Evolutionary conservation across 106 monocot genomes (phyloP).

Genomic region (Xerophyta viscosa): DNA sequence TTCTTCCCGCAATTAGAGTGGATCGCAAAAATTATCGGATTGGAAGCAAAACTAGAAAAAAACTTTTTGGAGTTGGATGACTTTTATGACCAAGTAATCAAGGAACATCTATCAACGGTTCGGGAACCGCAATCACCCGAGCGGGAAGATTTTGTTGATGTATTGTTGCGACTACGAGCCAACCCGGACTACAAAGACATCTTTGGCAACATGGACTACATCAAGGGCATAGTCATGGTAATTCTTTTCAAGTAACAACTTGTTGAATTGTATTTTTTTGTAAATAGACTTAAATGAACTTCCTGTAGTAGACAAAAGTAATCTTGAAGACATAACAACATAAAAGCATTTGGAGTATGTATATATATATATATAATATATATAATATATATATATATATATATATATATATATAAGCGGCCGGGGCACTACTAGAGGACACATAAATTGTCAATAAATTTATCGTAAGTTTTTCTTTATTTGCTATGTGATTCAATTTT

Average conservation of each 20-base stretch:
- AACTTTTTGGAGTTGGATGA: constrained; percentile 10
- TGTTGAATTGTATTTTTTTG: too few species aligned
- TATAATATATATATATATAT: too few species aligned
- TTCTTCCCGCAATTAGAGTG: constrained; percentile 23
- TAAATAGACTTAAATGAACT: too few species aligned
- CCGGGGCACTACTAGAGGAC: too few species aligned
- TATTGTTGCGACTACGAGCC: neutral
- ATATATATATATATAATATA: too few species aligned
- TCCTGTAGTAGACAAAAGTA: too few species aligned
- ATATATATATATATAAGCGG: too few species aligned
- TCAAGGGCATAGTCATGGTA: neutral
- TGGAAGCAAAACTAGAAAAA: constrained; percentile 11
- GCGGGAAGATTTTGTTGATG: constrained; percentile 9
- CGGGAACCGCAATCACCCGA: neutral
- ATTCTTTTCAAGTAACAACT: neutral
- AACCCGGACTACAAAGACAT: neutral
- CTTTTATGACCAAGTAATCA: constrained; percentile 10
- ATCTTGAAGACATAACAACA: too few species aligned
- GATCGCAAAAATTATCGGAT: constrained; percentile 10
- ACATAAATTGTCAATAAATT: too few species aligned
- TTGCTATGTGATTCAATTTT: too few species aligned
- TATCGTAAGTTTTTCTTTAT: too few species aligned
- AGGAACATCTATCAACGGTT: constrained; percentile 2
- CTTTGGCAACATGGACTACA: neutral
- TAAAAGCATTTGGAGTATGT: too few species aligned